phyloP scores from a whole-genome alignment of 345 rosid genomes.

The Syzygium aqueum region DNA sequence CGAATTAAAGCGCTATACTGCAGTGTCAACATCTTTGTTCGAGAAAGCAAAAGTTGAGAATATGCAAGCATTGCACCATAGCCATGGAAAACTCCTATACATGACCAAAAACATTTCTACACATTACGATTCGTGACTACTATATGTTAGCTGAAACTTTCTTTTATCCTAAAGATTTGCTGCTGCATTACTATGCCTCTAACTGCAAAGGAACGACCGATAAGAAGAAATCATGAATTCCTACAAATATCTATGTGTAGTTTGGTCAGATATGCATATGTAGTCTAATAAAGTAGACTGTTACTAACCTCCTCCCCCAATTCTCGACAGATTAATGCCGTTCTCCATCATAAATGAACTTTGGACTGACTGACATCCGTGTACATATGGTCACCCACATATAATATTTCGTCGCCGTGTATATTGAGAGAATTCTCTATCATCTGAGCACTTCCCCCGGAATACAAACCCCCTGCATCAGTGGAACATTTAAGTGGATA shows the following conservation, averaged over 20 bases:
- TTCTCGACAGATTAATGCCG: constrained; percentile 88
- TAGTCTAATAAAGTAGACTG: not conserved
- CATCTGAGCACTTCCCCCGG: constrained; percentile 98
- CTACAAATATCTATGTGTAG: not conserved
- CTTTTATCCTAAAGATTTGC: not conserved
- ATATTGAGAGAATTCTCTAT: constrained; percentile 72
- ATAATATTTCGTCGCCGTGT: constrained; percentile 85
- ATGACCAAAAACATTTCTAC: not conserved
- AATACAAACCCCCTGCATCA: constrained; percentile 65
- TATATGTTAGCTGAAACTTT: not conserved
- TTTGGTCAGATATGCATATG: not conserved
- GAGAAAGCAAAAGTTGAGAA: not conserved
- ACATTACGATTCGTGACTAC: not conserved
- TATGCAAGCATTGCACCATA: not conserved
- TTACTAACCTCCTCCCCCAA: constrained; percentile 75
- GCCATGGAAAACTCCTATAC: not conserved
- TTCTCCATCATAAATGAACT: constrained; percentile 88
- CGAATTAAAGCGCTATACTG: constrained; percentile 77
- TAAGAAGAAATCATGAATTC: not conserved
- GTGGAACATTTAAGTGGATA: not conserved
- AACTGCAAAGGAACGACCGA: not conserved
- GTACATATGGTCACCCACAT: constrained; percentile 94
- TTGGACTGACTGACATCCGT: constrained; percentile 93
- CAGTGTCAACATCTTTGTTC: constrained; percentile 4
- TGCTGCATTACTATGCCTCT: not conserved